phyloP scores from a whole-genome alignment of 192 early-diverging fungal genomes.

The Linnemannia hyalina region DNA sequence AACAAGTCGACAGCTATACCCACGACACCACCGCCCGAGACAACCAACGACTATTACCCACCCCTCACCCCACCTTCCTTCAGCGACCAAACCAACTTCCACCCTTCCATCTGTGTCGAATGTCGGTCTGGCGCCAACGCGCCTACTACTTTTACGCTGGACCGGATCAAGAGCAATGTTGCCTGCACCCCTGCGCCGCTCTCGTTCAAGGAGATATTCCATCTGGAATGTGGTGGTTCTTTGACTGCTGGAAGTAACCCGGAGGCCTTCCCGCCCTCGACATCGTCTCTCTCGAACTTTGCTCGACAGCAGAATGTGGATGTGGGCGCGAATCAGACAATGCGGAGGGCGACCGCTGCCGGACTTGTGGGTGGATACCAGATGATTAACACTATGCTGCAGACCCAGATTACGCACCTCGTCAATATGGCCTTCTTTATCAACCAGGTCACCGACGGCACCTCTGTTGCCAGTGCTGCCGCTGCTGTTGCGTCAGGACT shows the following conservation, averaged over 20 bases:
- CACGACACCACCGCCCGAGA: conserved; percentile 45
- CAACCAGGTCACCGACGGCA: conserved; percentile 11
- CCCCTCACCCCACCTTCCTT: conserved; percentile 46
- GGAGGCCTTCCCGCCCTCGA: conserved; percentile 45
- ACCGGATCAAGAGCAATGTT: conserved; percentile 39
- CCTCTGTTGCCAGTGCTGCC: background rate
- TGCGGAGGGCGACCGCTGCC: conserved; percentile 30
- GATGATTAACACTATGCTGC: conserved; percentile 17
- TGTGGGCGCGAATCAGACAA: conserved; percentile 18
- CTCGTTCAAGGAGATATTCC: conserved; percentile 43
- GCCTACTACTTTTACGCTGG: conserved; percentile 35
- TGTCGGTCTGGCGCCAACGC: conserved; percentile 32
- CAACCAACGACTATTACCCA: conserved; percentile 26
- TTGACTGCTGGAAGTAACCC: conserved; percentile 25
- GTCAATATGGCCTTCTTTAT: conserved; percentile 55
- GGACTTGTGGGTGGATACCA: conserved; percentile 14
- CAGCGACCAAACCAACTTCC: conserved; percentile 28
- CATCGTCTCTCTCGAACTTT: conserved; percentile 38
- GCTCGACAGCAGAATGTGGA: conserved; percentile 21
- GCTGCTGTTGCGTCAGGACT: background rate
- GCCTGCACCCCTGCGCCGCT: conserved; percentile 19
- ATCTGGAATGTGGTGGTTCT: conserved; percentile 38
- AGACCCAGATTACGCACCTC: conserved; percentile 25
- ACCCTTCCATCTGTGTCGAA: conserved; percentile 50
- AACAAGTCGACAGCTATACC: conserved; percentile 36